Evolutionary conservation across 1,284 basidiomycete genomes (phyloP), one percentile per base, ranked within the genome.

Genomic region (Anthracocystis setariae): DNA sequence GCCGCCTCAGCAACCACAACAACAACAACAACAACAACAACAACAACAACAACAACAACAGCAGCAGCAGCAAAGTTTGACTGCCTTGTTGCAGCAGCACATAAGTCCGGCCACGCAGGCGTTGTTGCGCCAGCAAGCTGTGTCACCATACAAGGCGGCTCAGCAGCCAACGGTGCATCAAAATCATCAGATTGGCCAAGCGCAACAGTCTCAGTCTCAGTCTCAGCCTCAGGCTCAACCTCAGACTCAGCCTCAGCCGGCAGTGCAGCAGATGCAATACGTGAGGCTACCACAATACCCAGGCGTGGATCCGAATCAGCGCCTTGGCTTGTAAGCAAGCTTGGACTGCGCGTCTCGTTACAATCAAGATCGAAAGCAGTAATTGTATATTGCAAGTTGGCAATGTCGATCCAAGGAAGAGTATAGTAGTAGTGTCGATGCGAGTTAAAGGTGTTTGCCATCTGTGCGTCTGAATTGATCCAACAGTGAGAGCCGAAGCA

Each of bases 261-360:
- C n/a, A n/a, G n/a, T n/a, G n/a, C n/a, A n/a, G n/a, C n/a, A n/a
- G n/a, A n/a, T n/a, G n/a, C n/a, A 47, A 37, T 13, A 46, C 18
- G 3, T 48, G 27, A 17, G 46, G 13, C 42, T 35, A n/a, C 21
- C 20, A 13, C 9, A 24, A 29, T 49, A 52, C 33, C 46, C 18
- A 9, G 52, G 52, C 35, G 52, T 55, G 32, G 47, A 56, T 21
- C 48, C 60, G 1, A 51, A 63, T 13, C 60, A 63, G 25, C 42
- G 45, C 35, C 35, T 38, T 24, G 48, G 60, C 4, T 56, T 8
- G 5, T 21, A 2, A 42, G 21, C 18, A 13, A n/a, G n/a, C 29
- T 29, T 12, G 29, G 29, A 12, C 29, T 29, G 29, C 12, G 5
- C 12, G 29, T 29, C 29, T 29, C 29, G 5, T 29, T 29, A 29